Percentiles rank a stretch among this genome's conserved stretches.
These are phyloP conservation scores for Macaranga tanarius DNA, from an alignment of 441 rosid genomes.

Conservation along the genomic window DNA sequence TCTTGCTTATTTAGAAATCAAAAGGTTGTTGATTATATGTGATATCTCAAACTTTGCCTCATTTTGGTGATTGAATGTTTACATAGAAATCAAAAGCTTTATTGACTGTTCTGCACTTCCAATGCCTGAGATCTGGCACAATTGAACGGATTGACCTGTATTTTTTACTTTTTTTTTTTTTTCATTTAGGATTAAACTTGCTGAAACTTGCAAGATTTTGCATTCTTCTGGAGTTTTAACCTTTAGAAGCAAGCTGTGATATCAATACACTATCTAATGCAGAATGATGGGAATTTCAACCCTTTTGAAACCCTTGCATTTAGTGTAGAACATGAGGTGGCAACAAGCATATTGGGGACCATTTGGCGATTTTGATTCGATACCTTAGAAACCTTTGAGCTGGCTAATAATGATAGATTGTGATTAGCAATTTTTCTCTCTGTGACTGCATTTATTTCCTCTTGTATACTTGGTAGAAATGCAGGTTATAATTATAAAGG, in stretches of 20 bases:
- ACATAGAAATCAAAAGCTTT: neutral
- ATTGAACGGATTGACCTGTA: neutral
- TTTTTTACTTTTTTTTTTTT: neutral
- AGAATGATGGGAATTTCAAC: neutral
- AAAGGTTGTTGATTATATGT: neutral
- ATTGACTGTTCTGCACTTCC: neutral
- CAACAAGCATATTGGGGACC: neutral
- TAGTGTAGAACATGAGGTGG: neutral
- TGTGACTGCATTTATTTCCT: conserved; percentile 9
- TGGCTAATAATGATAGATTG: neutral
- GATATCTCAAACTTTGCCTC: neutral
- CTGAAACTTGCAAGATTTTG: neutral
- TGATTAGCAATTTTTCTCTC: neutral
- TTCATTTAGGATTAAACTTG: neutral
- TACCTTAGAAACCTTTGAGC: neutral
- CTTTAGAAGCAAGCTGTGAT: neutral
- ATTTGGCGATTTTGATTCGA: neutral
- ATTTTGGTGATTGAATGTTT: neutral
- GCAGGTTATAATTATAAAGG: neutral
- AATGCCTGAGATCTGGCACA: neutral
- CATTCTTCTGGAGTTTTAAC: neutral
- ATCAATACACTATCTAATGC: neutral
- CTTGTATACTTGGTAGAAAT: neutral
- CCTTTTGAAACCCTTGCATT: neutral
- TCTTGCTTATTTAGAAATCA: neutral